These are phyloP conservation scores for Wickerhamiella kazuoi DNA, from an alignment of 805 yeast genomes.

Conservation along the genomic window DNA sequence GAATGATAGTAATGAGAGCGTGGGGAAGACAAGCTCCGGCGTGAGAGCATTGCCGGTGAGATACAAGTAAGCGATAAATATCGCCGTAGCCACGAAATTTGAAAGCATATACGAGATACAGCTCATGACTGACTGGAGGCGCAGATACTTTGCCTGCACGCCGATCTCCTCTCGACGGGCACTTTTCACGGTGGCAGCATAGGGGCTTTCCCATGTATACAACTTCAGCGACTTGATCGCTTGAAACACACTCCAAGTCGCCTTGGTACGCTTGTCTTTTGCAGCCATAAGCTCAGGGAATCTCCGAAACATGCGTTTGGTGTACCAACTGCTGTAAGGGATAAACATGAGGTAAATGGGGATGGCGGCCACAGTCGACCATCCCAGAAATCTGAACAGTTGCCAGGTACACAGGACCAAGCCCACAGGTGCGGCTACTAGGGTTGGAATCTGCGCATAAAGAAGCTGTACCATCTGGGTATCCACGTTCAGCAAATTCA, in stretches of 20 bases:
- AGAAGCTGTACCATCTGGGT: constrained; percentile 45
- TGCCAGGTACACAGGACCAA: constrained; percentile 60
- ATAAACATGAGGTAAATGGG: constrained; percentile 51
- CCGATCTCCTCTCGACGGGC: constrained; percentile 44
- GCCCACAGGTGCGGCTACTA: constrained; percentile 93
- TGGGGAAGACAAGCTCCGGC: constrained; percentile 67
- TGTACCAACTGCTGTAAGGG: constrained; percentile 48
- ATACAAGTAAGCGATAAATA: constrained; percentile 63
- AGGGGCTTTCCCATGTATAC: constrained; percentile 78
- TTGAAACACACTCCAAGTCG: constrained; percentile 73
- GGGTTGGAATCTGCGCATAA: constrained; percentile 57
- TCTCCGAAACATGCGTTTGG: constrained; percentile 27
- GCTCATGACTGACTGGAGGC: constrained; percentile 57
- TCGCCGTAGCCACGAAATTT: constrained; percentile 65
- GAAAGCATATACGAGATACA: constrained; percentile 73
- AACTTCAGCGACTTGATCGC: constrained; percentile 75
- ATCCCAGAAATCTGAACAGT: constrained; percentile 58
- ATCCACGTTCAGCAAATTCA: constrained; percentile 64
- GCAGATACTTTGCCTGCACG: constrained; percentile 32
- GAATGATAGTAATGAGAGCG: constrained; percentile 42
- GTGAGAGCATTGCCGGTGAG: constrained; percentile 47
- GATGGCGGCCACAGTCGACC: constrained; percentile 86
- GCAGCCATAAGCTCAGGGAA: constrained; percentile 81
- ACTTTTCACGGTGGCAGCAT: constrained; percentile 33
- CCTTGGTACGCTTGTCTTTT: constrained; percentile 57